Evolutionary conservation across 805 yeast species (phyloP).

Genomic region (Saccharomycopsis selenospora): DNA sequence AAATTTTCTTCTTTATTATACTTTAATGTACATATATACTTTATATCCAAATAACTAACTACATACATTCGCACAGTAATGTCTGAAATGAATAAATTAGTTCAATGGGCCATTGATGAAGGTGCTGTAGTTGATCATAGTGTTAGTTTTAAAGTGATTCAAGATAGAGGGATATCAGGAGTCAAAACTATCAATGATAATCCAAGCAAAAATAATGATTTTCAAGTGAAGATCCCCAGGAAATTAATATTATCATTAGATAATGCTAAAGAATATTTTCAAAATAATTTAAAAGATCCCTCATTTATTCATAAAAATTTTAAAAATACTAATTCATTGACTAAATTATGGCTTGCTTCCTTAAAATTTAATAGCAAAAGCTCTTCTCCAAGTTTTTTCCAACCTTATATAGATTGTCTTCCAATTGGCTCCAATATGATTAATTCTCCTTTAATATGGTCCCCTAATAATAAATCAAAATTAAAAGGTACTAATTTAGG

Average conservation of each 20-base stretch:
- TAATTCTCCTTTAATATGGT: conserved; percentile 19
- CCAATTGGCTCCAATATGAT: conserved; percentile 11
- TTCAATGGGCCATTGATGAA: conserved; percentile 34
- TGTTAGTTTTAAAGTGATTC: conserved; percentile 29
- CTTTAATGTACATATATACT: too few relatives aligned
- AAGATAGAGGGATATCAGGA: conserved; percentile 33
- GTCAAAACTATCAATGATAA: conserved; percentile 20
- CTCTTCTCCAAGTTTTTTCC: conserved; percentile 2
- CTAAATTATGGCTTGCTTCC: conserved; percentile 11
- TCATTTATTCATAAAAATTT: background rate
- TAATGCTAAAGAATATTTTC: conserved; percentile 5
- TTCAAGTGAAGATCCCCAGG: conserved; percentile 11
- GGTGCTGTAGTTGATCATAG: conserved; percentile 33
- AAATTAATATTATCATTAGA: conserved; percentile 7
- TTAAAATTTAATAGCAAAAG: conserved; percentile 1
- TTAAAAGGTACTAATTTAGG: conserved; percentile 16
- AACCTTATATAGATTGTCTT: conserved; percentile 16
- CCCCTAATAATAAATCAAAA: conserved; percentile 5
- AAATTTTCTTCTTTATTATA: too few relatives aligned
- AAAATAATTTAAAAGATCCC: background rate
- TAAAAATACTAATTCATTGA: conserved; percentile 10
- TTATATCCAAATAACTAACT: too few relatives aligned
- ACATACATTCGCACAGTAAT: too few relatives aligned
- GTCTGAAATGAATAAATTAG: conserved; percentile 20
- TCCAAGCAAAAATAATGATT: conserved; percentile 12